Conservation (phyloP, 495 filamentous ascomycete genomes). For the Rostrohypoxylon terebratum region DNA sequence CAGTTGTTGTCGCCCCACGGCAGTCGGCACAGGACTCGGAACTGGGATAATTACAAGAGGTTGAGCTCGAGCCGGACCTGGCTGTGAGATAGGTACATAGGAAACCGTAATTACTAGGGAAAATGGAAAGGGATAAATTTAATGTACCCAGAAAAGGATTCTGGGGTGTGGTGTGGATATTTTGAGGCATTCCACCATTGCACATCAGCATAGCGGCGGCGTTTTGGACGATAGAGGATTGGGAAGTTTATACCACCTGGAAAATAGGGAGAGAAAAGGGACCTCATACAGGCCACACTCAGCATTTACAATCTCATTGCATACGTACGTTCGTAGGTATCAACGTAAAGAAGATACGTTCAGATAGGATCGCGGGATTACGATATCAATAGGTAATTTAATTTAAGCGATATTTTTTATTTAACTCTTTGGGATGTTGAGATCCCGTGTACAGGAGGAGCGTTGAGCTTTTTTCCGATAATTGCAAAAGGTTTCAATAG, state of each 20-base stretch:
- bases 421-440: conserved; percentile 36
- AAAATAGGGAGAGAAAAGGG: neutral
- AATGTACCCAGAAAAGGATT: neutral
- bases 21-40: conserved; percentile 12
- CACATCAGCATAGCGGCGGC: conserved; percentile 34
- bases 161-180: neutral
- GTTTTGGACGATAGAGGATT: conserved; percentile 1
- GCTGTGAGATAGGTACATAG: conserved; percentile 19
- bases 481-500: conserved; percentile 7
- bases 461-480: conserved; percentile 31
- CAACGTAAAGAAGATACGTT: neutral
- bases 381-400: neutral
- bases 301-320: conserved; percentile 3
- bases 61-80: conserved; percentile 44
- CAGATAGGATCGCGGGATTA: neutral
- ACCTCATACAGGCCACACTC: neutral
- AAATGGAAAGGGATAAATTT: neutral
- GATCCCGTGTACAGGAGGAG: conserved; percentile 24
- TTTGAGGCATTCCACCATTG: neutral
- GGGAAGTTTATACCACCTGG: conserved; percentile 13
- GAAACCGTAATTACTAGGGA: neutral
- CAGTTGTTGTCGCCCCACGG: conserved; percentile 33
- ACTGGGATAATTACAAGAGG: conserved; percentile 45
- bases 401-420: conserved; percentile 9
- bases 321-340: neutral